A percentile compares a stretch with the other conserved stretches of the same genome.
Conservation (phyloP, 441 rosid species). For the Melastoma candidum region DNA sequence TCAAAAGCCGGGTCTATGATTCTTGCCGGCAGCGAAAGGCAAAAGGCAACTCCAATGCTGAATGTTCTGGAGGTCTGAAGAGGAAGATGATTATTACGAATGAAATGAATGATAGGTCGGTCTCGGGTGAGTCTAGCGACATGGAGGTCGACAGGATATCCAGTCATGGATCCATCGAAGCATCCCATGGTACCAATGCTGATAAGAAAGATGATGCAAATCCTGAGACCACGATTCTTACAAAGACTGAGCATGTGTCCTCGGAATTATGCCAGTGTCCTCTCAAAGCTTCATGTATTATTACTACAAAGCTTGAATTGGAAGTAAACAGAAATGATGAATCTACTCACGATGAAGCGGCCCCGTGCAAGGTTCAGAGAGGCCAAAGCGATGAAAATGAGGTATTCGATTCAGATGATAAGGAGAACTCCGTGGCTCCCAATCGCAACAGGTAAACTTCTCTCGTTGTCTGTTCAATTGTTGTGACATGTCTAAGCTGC, state of each 20-base stretch:
- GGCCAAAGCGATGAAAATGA: constrained; percentile 15
- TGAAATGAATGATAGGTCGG: constrained; percentile 7
- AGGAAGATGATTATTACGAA: constrained; percentile 21
- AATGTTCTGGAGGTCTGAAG: constrained; percentile 26
- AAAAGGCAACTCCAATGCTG: constrained; percentile 21
- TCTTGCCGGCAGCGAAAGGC: constrained; percentile 28
- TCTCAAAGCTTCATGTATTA: no score
- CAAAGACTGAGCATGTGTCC: no score
- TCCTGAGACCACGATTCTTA: no score
- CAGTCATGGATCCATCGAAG: constrained; percentile 14
- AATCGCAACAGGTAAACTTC: constrained; percentile 45
- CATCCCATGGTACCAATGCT: constrained; percentile 9
- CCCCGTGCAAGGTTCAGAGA: neutral
- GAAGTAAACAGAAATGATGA: no score
- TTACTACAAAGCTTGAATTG: no score
- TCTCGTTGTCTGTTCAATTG: neutral
- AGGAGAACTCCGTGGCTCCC: constrained; percentile 39
- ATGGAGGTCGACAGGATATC: constrained; percentile 31
- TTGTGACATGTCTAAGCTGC: neutral
- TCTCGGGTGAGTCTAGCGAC: constrained; percentile 19
- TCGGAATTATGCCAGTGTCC: no score
- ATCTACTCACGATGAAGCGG: no score
- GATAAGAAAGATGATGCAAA: neutral
- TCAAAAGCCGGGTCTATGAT: constrained; percentile 86
- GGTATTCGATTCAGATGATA: constrained; percentile 22